Evolutionary conservation across 129 eudicot species (phyloP), one percentile per base, ranked within the genome.

Genomic region (Apium graveolens): DNA sequence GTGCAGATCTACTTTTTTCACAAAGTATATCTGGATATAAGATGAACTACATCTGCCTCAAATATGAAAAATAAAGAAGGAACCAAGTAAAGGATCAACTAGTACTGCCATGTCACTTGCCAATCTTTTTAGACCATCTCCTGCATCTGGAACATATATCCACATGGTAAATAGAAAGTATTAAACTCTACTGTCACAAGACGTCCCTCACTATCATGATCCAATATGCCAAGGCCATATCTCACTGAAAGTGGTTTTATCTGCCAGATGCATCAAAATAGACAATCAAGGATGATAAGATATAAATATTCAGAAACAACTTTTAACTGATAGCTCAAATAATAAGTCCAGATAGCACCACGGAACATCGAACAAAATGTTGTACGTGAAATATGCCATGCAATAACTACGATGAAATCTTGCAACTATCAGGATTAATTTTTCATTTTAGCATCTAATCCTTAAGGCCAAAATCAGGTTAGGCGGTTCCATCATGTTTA

Each of bases 171-270:
- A 83, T 92, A 96, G 83, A 87, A 96, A 9, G 90, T 79, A 34
- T 96, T 93, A 76, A 96, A 96, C 79, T 96, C 99, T 41, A 90
- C 90, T 32, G 99, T 96, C 80, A 96, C 95, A 35, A 96, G 91
- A 79, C 98, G 92, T 71, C 99, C 99, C 86, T 96, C 99, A 85
- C 88, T 82, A 84, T 96, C 99, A 80, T 96, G 99, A 77, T 96
- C 97, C 48, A 95, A 78, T 62, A 92, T 89, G 75, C 97, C 97
- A 80, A 96, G 88, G 76, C 99, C 99, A 84, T 96, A 96, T 76
- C 76, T 85, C 37, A 96, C 95, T 44, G 97, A 92, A 44, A 87
- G 85, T 75, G 99, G 99, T 76, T 90, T 92, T 73, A 96, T 86
- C 99, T 96, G 88, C 74, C 83, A 83, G 12, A 45, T 11, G 66